Conservation (phyloP, 352 stramenopile genomes). For the Pythium rishiriense region DNA sequence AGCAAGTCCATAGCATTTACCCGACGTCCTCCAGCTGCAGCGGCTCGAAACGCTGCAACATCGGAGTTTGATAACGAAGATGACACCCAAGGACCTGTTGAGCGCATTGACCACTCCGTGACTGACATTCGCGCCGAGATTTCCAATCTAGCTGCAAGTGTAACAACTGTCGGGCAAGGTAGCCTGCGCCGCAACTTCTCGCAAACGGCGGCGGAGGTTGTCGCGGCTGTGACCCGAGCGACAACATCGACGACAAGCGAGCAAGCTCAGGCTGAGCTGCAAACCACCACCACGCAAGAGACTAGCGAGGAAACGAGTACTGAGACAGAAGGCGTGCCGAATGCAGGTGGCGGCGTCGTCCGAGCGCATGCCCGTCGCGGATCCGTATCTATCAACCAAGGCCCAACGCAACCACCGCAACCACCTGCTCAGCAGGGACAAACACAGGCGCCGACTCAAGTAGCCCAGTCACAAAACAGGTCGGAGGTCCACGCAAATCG, state of each 20-base stretch:
- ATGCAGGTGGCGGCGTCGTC: conserved; percentile 15
- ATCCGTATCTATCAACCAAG: conserved; percentile 26
- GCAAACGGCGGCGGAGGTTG: conserved; percentile 41
- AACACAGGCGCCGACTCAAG: conserved; percentile 30
- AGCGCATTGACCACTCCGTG: conserved; percentile 70
- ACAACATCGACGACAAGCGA: not conserved
- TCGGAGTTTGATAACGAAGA: conserved; percentile 42
- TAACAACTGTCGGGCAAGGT: conserved; percentile 72
- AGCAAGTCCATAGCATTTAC: conserved; percentile 82
- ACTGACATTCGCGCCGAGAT: conserved; percentile 86
- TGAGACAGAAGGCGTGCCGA: not conserved
- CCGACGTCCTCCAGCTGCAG: conserved; percentile 18
- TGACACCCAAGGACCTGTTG: conserved; percentile 39
- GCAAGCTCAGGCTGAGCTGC: not conserved
- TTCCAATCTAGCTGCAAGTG: conserved; percentile 73
- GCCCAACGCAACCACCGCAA: not conserved
- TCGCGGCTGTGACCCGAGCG: conserved; percentile 26
- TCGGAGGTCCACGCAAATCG: conserved; percentile 67
- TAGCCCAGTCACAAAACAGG: conserved; percentile 52
- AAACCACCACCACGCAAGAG: not conserved
- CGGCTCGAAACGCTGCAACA: conserved; percentile 1
- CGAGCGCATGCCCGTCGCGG: conserved; percentile 29
- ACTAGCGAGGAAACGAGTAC: not conserved
- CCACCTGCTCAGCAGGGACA: conserved; percentile 2
- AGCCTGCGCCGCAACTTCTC: conserved; percentile 75